Conservation (phyloP, 2,329 filamentous ascomycete genomes). For the Cladophialophora yegresii region DNA sequence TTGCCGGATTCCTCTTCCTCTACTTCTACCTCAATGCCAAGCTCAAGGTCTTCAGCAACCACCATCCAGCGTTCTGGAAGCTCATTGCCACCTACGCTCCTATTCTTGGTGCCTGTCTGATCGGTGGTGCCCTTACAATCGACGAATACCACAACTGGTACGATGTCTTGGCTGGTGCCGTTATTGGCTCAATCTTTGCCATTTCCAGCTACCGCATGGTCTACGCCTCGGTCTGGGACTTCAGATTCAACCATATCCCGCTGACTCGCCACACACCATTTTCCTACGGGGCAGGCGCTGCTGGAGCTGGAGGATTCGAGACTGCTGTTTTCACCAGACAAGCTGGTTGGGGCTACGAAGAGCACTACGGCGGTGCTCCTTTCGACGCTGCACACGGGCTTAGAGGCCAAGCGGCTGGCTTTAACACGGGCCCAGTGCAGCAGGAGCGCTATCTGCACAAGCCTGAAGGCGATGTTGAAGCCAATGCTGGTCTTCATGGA, state of each 20-base stretch:
- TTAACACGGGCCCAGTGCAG: slow-evolving; percentile 30
- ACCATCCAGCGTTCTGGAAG: slow-evolving; percentile 75
- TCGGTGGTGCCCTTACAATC: slow-evolving; percentile 69
- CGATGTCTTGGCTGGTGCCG: slow-evolving; percentile 66
- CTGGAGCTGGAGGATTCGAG: slow-evolving; percentile 50
- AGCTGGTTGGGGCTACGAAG: slow-evolving; percentile 60
- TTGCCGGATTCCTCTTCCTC: slow-evolving; percentile 56
- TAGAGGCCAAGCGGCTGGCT: slow-evolving; percentile 29
- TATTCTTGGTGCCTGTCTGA: slow-evolving; percentile 66
- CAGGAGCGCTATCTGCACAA: slow-evolving; percentile 12
- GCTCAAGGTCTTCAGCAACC: slow-evolving; percentile 72
- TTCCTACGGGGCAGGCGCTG: slow-evolving; percentile 48
- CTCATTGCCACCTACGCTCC: slow-evolving; percentile 65
- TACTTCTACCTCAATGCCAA: slow-evolving; percentile 76
- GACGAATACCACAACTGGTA: slow-evolving; percentile 77
- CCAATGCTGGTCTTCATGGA: slow-evolving; percentile 16
- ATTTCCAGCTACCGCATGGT: slow-evolving; percentile 67
- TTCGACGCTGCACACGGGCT: slow-evolving; percentile 44
- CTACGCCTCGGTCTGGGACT: slow-evolving; percentile 69
- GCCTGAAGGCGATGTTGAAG: slow-evolving; percentile 10
- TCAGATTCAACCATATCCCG: slow-evolving; percentile 66
- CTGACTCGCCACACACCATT: slow-evolving; percentile 62
- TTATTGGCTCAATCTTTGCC: slow-evolving; percentile 67
- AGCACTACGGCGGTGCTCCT: slow-evolving; percentile 47
- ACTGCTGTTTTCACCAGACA: slow-evolving; percentile 61